Conservation (phyloP, 2,329 filamentous ascomycete genomes). For the Karstenula rhodostoma region DNA sequence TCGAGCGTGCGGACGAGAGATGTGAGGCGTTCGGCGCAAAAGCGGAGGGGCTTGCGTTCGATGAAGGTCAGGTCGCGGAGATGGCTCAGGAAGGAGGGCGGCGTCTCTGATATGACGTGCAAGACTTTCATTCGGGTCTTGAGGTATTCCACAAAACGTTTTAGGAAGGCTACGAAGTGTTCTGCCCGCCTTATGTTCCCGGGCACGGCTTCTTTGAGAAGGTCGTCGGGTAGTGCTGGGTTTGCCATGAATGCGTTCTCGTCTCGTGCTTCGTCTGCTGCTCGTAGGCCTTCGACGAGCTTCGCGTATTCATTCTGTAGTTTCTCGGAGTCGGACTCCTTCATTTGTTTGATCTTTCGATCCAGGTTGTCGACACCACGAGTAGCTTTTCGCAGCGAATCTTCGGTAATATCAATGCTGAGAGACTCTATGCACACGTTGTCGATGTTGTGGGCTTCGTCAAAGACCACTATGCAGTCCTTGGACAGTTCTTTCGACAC, state of each 20-base stretch:
- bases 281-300: constrained; percentile 87
- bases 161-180: constrained; percentile 93
- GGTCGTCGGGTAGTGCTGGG: constrained; percentile 88
- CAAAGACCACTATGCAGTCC: constrained; percentile 98
- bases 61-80: constrained; percentile 97
- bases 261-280: constrained; percentile 86
- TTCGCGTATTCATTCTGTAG: constrained; percentile 95
- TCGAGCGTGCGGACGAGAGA: constrained; percentile 95
- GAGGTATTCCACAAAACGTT: constrained; percentile 96
- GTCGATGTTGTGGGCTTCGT: constrained; percentile 99
- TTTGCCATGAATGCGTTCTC: constrained; percentile 98
- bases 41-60: constrained; percentile 91
- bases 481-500: constrained; percentile 96
- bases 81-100: constrained; percentile 90
- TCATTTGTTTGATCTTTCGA: constrained; percentile 90
- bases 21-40: constrained; percentile 93
- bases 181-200: constrained; percentile 96
- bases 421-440: constrained; percentile 98
- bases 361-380: constrained; percentile 91
- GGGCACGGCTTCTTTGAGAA: constrained; percentile 93
- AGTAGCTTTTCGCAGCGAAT: constrained; percentile 89
- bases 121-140: constrained; percentile 98
- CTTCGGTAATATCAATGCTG: constrained; percentile 96
- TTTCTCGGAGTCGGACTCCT: constrained; percentile 92
- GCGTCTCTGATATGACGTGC: constrained; percentile 96